phyloP scores from a whole-genome alignment of 164 flowering plant genomes.

The Annona squamosa region DNA sequence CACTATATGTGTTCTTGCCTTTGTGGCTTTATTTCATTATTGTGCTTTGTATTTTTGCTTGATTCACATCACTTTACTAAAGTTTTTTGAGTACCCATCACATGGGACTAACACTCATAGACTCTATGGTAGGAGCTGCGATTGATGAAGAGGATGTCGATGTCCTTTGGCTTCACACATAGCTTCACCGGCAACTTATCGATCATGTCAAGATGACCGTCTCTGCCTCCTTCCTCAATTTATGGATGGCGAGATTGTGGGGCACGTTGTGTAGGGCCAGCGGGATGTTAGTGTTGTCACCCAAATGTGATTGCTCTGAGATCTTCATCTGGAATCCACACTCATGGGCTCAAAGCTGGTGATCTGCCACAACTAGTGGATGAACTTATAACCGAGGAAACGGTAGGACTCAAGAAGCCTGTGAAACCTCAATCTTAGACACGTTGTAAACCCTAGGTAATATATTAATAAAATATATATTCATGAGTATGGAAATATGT shows the following conservation, averaged over 20 bases:
- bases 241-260: constrained; percentile 8
- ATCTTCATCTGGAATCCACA: constrained; percentile 12
- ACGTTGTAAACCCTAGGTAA: no score
- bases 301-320: constrained; percentile 10
- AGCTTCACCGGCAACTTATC: constrained; percentile 24
- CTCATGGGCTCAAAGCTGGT: background rate
- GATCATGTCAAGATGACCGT: constrained; percentile 19
- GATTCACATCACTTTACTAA: no score
- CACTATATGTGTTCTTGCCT: no score
- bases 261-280: constrained; percentile 14
- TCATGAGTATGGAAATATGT: no score
- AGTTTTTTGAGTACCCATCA: no score
- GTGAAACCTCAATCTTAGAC: no score
- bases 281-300: constrained; percentile 11
- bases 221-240: constrained; percentile 15
- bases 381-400: constrained; percentile 31
- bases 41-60: no score
- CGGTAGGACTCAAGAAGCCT: constrained; percentile 21
- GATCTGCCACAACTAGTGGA: constrained; percentile 1
- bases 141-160: constrained; percentile 36
- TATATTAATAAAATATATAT: no score
- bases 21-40: no score
- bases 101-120: background rate
- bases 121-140: constrained; percentile 21
- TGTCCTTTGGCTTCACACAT: constrained; percentile 29